These are phyloP conservation scores for Boletus subcaerulescens DNA, from an alignment of 768 basidiomycete genomes.

Conservation along the genomic window DNA sequence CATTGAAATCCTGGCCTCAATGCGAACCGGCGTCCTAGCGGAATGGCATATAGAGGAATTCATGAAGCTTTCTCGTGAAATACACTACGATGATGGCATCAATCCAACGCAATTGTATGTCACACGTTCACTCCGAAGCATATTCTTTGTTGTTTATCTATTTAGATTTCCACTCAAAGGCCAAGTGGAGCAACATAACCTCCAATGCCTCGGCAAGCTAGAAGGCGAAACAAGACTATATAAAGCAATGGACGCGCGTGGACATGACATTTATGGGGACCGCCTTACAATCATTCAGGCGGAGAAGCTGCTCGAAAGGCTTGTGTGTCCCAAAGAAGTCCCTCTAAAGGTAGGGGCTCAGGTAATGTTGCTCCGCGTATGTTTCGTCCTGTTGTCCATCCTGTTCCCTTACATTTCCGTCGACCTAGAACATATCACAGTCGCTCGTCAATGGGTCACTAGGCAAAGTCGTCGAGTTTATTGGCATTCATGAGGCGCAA, in stretches of 20 bases:
- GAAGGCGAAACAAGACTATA: slow-evolving; percentile 34
- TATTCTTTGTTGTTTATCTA: not conserved
- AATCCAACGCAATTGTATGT: slow-evolving; percentile 86
- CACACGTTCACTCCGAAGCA: not conserved
- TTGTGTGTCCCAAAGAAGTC: slow-evolving; percentile 48
- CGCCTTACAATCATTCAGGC: slow-evolving; percentile 33
- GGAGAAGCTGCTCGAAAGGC: slow-evolving; percentile 39
- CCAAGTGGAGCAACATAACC: slow-evolving; percentile 26
- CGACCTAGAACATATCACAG: slow-evolving; percentile 31
- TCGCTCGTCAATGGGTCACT: slow-evolving; percentile 83
- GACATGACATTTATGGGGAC: slow-evolving; percentile 36
- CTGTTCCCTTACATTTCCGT: not conserved
- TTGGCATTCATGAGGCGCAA: slow-evolving; percentile 29
- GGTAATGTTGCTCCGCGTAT: slow-evolving; percentile 61
- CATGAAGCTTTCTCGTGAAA: slow-evolving; percentile 55
- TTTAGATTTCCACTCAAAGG: slow-evolving; percentile 28
- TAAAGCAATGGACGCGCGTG: slow-evolving; percentile 43
- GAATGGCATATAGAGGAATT: slow-evolving; percentile 66
- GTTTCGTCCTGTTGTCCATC: not conserved
- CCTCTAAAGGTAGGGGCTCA: slow-evolving; percentile 68
- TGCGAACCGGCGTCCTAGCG: slow-evolving; percentile 84
- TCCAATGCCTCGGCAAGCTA: slow-evolving; percentile 16
- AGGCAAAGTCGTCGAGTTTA: slow-evolving; percentile 59
- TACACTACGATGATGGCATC: slow-evolving; percentile 76
- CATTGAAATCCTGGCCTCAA: slow-evolving; percentile 95